Percentiles rank a stretch among this genome's conserved stretches.
These are phyloP conservation scores for Xylaria flabelliformis DNA, from an alignment of 495 filamentous ascomycete genomes.

Conservation along the genomic window DNA sequence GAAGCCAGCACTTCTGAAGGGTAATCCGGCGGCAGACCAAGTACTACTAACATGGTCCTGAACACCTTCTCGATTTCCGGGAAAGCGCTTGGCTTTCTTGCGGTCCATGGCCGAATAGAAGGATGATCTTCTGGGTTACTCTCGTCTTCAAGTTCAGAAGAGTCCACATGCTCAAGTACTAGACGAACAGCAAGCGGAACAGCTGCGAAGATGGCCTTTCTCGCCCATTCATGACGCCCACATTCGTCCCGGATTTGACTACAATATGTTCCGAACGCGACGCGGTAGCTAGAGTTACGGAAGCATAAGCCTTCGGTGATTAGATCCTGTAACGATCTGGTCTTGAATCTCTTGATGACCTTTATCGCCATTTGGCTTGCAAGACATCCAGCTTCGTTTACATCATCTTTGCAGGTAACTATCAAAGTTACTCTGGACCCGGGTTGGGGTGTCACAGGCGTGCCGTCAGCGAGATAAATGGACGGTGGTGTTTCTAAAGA, in stretches of 20 bases:
- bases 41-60: neutral
- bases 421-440: neutral
- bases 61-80: neutral
- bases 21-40: neutral
- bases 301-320: neutral
- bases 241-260: neutral
- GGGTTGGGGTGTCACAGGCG: neutral
- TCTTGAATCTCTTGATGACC: neutral
- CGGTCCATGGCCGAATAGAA: neutral
- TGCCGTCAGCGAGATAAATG: neutral
- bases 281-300: neutral
- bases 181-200: conserved; percentile 3
- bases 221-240: neutral
- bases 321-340: neutral
- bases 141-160: neutral
- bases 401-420: neutral
- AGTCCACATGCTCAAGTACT: neutral
- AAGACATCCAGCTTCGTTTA: neutral
- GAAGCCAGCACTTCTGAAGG: neutral
- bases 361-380: neutral
- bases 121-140: neutral
- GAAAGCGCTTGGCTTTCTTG: neutral
- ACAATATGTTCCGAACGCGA: neutral
- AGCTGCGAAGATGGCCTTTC: conserved; percentile 4
- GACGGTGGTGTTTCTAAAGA: conserved; percentile 4